These are phyloP conservation scores for Neopestalotiopsis sp. DNA, from an alignment of 2,329 filamentous ascomycete species.

Conservation along the genomic window DNA sequence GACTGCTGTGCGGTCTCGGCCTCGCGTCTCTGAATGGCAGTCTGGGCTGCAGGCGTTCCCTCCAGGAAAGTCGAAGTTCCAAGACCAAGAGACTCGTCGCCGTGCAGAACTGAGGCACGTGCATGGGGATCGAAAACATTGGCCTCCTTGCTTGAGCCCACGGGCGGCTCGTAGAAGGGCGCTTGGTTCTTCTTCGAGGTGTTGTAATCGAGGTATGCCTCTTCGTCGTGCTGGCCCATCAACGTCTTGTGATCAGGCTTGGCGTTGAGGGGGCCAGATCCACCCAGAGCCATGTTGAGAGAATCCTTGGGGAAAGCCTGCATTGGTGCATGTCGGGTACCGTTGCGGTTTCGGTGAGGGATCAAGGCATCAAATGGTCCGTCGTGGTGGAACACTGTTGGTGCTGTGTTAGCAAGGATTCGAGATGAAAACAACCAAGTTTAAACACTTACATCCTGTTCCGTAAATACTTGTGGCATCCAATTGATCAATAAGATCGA, in stretches of 20 bases:
- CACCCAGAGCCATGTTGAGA: conserved; percentile 89
- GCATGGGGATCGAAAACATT: conserved; percentile 72
- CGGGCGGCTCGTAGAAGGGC: conserved; percentile 41
- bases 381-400: conserved; percentile 91
- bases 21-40: conserved; percentile 77
- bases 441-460: conserved; percentile 74
- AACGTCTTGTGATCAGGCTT: conserved; percentile 87
- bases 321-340: conserved; percentile 86
- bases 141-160: conserved; percentile 43
- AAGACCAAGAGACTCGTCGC: conserved; percentile 81
- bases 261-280: conserved; percentile 81
- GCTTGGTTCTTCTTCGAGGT: conserved; percentile 33
- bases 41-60: conserved; percentile 84
- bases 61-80: conserved; percentile 97
- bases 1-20: conserved; percentile 68
- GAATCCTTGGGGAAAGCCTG: conserved; percentile 94
- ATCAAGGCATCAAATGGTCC: conserved; percentile 97
- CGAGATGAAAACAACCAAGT: background rate
- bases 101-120: conserved; percentile 77
- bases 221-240: conserved; percentile 79
- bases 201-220: conserved; percentile 86
- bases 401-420: conserved; percentile 22
- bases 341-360: conserved; percentile 88
- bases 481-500: conserved; percentile 95
- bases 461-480: conserved; percentile 97